Evolutionary conservation across 345 rosid species (phyloP).

Genomic region (Linum trigynum): DNA sequence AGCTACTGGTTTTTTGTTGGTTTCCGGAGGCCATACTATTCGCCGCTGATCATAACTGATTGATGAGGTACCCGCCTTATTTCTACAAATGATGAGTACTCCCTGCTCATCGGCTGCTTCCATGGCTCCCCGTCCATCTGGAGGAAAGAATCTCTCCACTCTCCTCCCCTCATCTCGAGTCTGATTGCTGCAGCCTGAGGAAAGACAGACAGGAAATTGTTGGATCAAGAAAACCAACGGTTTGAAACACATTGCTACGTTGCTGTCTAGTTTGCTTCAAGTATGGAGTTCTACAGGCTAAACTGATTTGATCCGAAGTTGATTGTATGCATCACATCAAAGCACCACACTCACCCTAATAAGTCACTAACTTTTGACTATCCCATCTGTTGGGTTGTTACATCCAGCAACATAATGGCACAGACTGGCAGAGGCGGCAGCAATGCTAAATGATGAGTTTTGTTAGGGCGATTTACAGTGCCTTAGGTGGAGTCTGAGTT

Average conservation of each 20-base stretch:
- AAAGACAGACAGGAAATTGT: neutral
- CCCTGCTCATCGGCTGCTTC: slow-evolving; percentile 72
- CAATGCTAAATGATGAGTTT: no score
- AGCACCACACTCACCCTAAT: no score
- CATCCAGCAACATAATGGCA: no score
- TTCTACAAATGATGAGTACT: slow-evolving; percentile 63
- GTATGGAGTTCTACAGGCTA: neutral
- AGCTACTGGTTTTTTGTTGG: neutral
- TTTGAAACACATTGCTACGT: neutral
- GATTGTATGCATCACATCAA: no score
- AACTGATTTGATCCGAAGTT: no score
- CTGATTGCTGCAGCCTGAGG: slow-evolving; percentile 78
- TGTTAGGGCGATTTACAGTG: no score
- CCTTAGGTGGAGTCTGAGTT: no score
- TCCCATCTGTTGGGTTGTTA: no score
- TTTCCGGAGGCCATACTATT: slow-evolving; percentile 13
- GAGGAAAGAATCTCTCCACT: slow-evolving; percentile 76
- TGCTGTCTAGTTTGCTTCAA: neutral
- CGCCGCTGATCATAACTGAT: slow-evolving; percentile 61
- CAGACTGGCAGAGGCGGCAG: no score
- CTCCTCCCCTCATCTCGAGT: slow-evolving; percentile 82
- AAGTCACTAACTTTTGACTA: no score
- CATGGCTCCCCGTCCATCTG: slow-evolving; percentile 99
- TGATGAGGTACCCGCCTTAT: slow-evolving; percentile 71
- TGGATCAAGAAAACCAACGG: neutral